Base-by-base conservation (phyloP, 2,329 filamentous ascomycete genomes). In the Endothia cerciana region DNA sequence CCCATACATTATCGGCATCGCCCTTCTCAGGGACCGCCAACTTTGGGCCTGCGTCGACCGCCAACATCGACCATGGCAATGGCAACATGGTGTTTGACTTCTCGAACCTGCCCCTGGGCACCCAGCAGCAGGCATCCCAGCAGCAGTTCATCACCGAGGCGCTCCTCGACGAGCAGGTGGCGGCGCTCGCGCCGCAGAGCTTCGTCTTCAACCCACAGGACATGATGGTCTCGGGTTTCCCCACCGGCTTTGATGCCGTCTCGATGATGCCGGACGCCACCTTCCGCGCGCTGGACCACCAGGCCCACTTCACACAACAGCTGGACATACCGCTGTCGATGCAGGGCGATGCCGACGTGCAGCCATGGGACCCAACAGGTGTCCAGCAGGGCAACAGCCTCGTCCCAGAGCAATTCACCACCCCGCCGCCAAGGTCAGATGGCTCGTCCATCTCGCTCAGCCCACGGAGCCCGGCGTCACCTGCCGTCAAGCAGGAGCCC, bases 101-200 rank as follows among this genome's bases (percentile, higher is more conserved):
- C 22, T 51, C 60, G 13, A 28, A 40, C 51, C n/a, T 65, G 10
- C 30, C 63, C 3, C 28, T 68, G 17, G 38, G 41, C 22, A 11
- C 47, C 33, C n/a, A 38, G 6, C 55, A 63, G 5, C 65, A 65
- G 4, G 45, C 33, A 1, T 38, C 63, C 22, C 60, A 65, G 8
- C 40, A 51, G 19, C 60, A 65, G 10, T 65, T 65, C 7, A 40
- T 59, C n/a, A 56, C 61, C 10, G 43, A 65, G 15, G 59, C 63
- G 25, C 60, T 63, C 38, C 63, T 60, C 25, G 51, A 51, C 2
- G 65, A 57, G 41, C 65, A 65, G 15, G 49, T 76, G n/a, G 70
- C 73, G 5, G 74, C 75, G 2, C 74, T 81, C 47, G 83, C 82
- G n/a, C 83, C 82, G 2, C 70, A 82, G 25, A 74, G 78, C 56